These are phyloP conservation scores for Erysimum cheiri DNA, from an alignment of 441 rosid genomes.

Conservation along the genomic window DNA sequence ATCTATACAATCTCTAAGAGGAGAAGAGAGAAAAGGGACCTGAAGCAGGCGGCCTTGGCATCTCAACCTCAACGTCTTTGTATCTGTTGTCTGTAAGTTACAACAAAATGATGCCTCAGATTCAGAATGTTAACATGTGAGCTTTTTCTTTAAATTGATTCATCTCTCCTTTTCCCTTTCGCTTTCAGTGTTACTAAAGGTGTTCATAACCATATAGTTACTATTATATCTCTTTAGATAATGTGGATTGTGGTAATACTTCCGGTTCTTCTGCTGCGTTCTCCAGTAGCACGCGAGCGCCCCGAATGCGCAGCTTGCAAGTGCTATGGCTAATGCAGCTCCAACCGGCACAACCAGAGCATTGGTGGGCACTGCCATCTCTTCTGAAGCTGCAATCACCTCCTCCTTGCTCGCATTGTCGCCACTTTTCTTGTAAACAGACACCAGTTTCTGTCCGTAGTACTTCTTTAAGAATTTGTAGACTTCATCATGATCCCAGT, in stretches of 20 bases:
- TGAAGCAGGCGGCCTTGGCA: slow-evolving; percentile 45
- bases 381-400: slow-evolving; percentile 52
- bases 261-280: slow-evolving; percentile 92
- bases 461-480: slow-evolving; percentile 71
- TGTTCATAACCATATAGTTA: slow-evolving; percentile 51
- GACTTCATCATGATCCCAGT: slow-evolving; percentile 75
- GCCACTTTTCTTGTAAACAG: slow-evolving; percentile 68
- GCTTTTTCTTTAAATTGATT: slow-evolving; percentile 20
- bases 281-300: slow-evolving; percentile 99
- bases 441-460: slow-evolving; percentile 70
- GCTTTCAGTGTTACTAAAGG: slow-evolving; percentile 41
- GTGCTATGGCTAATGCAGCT: slow-evolving; percentile 95
- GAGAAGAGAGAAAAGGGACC: slow-evolving; percentile 46
- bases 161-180: slow-evolving; percentile 47
- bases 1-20: slow-evolving; percentile 58
- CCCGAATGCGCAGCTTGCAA: slow-evolving; percentile 97
- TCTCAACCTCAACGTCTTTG: slow-evolving; percentile 37
- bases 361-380: slow-evolving; percentile 64
- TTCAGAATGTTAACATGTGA: slow-evolving; percentile 55
- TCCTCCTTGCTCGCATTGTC: slow-evolving; percentile 49
- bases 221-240: slow-evolving; percentile 66
- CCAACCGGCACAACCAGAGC: slow-evolving; percentile 92
- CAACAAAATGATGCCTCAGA: slow-evolving; percentile 45
- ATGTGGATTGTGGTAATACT: slow-evolving; percentile 82
- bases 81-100: slow-evolving; percentile 43